phyloP scores from a whole-genome alignment of 169 alveolate genomes.

The Cryptosporidium sp. region DNA sequence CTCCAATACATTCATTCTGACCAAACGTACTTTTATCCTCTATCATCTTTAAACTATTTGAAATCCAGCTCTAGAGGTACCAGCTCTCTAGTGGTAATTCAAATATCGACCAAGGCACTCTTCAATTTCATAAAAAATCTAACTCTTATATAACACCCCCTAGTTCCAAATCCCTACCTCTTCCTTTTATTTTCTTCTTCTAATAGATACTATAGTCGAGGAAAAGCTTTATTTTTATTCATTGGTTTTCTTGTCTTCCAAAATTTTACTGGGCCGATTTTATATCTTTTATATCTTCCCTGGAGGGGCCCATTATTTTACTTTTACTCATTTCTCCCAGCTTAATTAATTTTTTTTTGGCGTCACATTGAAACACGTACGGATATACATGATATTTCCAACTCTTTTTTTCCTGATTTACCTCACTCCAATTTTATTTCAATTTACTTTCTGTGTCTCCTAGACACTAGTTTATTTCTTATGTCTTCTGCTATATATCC shows the following conservation, averaged over 20 bases:
- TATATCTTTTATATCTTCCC: conserved; percentile 19
- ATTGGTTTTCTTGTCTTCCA: conserved; percentile 5
- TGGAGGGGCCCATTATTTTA: conserved; percentile 46
- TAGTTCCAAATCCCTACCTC: background rate
- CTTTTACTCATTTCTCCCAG: conserved; percentile 23
- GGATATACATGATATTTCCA: conserved; percentile 58
- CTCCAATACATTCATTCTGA: conserved; percentile 16
- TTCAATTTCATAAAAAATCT: background rate
- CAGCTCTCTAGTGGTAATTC: conserved; percentile 4
- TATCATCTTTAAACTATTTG: conserved; percentile 1
- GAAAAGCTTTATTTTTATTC: conserved; percentile 5
- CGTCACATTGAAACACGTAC: conserved; percentile 70
- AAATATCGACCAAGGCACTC: background rate
- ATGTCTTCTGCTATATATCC: conserved; percentile 52
- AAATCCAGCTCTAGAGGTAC: conserved; percentile 9
- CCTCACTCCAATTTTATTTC: conserved; percentile 18
- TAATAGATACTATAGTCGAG: background rate
- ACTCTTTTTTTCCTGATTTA: conserved; percentile 3
- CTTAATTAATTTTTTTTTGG: conserved; percentile 31
- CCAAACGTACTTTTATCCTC: conserved; percentile 5
- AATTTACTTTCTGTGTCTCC: conserved; percentile 25
- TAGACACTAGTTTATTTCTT: conserved; percentile 16
- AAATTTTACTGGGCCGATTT: conserved; percentile 24
- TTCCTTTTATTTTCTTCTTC: conserved; percentile 2
- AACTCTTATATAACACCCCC: background rate